These are phyloP conservation scores for Boechera retrofracta DNA, from an alignment of 345 rosid genomes.

Conservation along the genomic window DNA sequence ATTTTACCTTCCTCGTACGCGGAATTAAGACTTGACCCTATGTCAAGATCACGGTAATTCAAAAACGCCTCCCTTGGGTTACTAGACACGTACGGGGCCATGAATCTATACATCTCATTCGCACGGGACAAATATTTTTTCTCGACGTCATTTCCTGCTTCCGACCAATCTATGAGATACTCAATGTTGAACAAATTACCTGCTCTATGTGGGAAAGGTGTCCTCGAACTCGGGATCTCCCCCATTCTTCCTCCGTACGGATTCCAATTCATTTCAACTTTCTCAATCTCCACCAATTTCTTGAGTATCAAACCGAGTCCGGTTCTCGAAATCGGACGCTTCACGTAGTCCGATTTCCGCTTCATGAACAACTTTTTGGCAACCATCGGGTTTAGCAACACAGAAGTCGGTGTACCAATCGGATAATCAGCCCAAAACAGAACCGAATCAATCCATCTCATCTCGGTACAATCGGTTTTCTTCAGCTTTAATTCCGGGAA, in stretches of 20 bases:
- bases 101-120: slow-evolving; percentile 48
- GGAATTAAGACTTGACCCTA: slow-evolving; percentile 33
- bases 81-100: slow-evolving; percentile 59
- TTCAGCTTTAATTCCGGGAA: slow-evolving; percentile 57
- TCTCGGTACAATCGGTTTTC: slow-evolving; percentile 55
- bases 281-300: slow-evolving; percentile 46
- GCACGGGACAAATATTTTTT: slow-evolving; percentile 21
- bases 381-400: slow-evolving; percentile 40
- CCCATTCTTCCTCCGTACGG: slow-evolving; percentile 73
- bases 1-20: slow-evolving; percentile 50
- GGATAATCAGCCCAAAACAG: slow-evolving; percentile 48
- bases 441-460: slow-evolving; percentile 62
- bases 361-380: slow-evolving; percentile 27
- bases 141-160: slow-evolving; percentile 44
- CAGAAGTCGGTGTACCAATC: slow-evolving; percentile 34
- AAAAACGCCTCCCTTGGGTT: slow-evolving; percentile 58
- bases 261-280: slow-evolving; percentile 39
- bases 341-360: slow-evolving; percentile 65
- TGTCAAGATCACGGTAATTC: slow-evolving; percentile 63
- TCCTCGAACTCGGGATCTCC: slow-evolving; percentile 49
- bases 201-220: slow-evolving; percentile 66
- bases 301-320: slow-evolving; percentile 50
- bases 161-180: slow-evolving; percentile 52
- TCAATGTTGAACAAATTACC: slow-evolving; percentile 61
- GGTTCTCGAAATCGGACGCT: slow-evolving; percentile 47